Conservation (phyloP, 2,329 filamentous ascomycete species). For the Herpotrichia juniperi region DNA sequence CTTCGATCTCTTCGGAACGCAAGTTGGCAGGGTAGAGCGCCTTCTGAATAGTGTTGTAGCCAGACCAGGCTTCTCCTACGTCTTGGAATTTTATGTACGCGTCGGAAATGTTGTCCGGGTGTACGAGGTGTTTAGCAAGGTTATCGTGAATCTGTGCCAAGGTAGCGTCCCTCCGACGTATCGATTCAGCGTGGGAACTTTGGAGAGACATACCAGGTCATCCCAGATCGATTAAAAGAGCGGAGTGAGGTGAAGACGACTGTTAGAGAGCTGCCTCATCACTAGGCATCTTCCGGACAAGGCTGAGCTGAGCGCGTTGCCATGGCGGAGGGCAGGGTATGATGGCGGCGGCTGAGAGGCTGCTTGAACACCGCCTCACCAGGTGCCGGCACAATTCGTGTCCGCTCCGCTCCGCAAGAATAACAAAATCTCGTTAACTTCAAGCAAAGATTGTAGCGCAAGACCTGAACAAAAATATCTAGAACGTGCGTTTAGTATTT, state of each 20-base stretch:
- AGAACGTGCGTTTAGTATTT: no score
- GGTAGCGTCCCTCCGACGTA: background rate
- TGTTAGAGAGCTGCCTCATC: background rate
- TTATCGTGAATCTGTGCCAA: background rate
- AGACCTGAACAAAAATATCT: no score
- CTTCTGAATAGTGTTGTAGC: background rate
- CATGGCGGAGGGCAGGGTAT: background rate
- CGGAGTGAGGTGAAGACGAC: background rate
- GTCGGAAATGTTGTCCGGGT: constrained; percentile 1
- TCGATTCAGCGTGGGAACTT: background rate
- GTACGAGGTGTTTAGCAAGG: background rate
- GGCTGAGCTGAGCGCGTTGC: background rate
- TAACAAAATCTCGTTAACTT: no score
- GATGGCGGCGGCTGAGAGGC: background rate
- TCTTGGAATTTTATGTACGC: constrained; percentile 5
- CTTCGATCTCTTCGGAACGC: background rate
- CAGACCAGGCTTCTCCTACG: constrained; percentile 4
- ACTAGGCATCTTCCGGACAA: background rate
- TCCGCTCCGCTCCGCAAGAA: no score
- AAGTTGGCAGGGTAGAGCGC: constrained; percentile 1
- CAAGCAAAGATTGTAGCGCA: no score
- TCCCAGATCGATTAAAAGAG: background rate
- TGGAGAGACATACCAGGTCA: background rate
- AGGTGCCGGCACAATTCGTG: no score
- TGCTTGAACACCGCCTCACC: background rate